Evolutionary conservation across 75 land plant genomes (phyloP).

Genomic region (Pseudotsuga menziesii): DNA sequence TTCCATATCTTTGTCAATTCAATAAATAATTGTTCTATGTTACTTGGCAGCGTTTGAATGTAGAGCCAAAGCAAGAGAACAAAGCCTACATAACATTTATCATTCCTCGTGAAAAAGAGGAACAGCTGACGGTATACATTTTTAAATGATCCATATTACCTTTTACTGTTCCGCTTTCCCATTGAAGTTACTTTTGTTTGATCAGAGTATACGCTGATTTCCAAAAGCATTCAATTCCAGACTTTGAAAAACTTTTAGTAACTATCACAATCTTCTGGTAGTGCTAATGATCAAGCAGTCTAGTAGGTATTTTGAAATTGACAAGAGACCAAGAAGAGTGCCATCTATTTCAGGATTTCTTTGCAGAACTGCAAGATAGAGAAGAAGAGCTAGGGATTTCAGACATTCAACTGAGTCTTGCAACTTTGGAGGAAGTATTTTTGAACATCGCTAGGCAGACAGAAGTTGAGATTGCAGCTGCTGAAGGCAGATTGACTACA

Average conservation of each 20-base stretch:
- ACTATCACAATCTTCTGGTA: neutral
- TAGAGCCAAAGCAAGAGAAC: conserved; percentile 18
- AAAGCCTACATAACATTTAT: conserved; percentile 17
- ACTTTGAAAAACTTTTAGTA: neutral
- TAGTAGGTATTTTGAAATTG: neutral
- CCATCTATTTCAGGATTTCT: conserved; percentile 15
- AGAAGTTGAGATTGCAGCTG: conserved; percentile 28
- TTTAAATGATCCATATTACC: neutral
- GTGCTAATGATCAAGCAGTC: neutral
- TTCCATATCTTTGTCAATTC: neutral
- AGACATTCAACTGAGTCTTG: conserved; percentile 24
- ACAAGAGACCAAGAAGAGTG: neutral
- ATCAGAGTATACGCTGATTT: neutral
- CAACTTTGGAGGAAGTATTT: conserved; percentile 24
- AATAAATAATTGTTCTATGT: neutral
- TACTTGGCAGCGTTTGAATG: conserved; percentile 13
- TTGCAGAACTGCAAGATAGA: conserved; percentile 6
- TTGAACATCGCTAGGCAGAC: conserved; percentile 12
- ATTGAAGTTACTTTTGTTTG: neutral
- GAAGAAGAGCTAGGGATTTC: conserved; percentile 18
- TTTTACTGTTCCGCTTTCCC: neutral
- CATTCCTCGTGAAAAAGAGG: conserved; percentile 20
- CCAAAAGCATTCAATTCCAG: neutral
- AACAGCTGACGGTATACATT: conserved; percentile 9
- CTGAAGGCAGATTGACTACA: conserved; percentile 33